Base-by-base conservation (phyloP, 2,329 filamentous ascomycete genomes). In the Colletotrichum chrysophilum region DNA sequence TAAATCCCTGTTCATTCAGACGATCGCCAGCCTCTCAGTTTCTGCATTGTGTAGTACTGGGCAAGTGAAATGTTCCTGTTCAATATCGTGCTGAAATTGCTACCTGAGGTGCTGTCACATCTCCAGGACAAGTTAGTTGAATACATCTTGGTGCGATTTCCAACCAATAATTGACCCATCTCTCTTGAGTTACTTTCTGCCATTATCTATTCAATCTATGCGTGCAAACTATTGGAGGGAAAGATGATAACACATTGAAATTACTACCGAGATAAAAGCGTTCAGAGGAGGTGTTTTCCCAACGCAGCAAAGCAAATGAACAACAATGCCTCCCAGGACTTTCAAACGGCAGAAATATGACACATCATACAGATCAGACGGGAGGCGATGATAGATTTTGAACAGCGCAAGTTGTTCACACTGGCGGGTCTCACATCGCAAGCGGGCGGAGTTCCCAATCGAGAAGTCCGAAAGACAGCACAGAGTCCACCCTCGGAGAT, bases 321-420 rank as follows among this genome's bases (percentile, higher is more conserved):
- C 3, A 4, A 21, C 12, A 13, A 52, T 7, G 6, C n/a, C 43
- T 12, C 43, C 4, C 6, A 0, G 10, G 2, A 13, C 2, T 7
- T 21, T 21, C n/a, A 7, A 52, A 13, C n/a, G 10, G n/a, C n/a
- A 52, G 43, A 21, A 52, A 7, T 3, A 52, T 13, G 10, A 52
- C 0, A 13, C 43, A 21, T 4, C n/a, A 52, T 7, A 13, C 10
- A 21, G n/a, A 21, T 7, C 10, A 13, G n/a, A 21, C 43, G 4
- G 4, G 5, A 52, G 5, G n/a, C 5, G 0, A 21, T 13, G 5
- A 21, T 0, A 52, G 2, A 7, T 21, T 21, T 1, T 52, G 5
- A 52, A 21, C n/a, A 13, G 10, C 10, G 43, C 5, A 21, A 21
- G 9, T 52, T 13, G 18, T 48, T 52, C 43, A 13, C 2, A 12